phyloP scores from a whole-genome alignment of 805 yeast species.

The Wickerhamomyces xylosicus region DNA sequence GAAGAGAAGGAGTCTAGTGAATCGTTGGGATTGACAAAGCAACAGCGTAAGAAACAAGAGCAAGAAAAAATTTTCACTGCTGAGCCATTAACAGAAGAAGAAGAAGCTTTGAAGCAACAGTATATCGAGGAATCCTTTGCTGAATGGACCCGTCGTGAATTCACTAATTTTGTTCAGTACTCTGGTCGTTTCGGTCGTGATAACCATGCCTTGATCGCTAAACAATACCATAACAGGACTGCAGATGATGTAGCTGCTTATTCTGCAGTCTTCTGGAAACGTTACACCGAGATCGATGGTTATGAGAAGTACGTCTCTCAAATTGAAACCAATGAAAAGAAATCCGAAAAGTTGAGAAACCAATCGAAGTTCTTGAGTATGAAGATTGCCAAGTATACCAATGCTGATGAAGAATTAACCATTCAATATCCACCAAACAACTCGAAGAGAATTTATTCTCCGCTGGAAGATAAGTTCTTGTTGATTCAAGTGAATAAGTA shows the following conservation, averaged over 20 bases:
- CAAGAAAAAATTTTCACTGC: constrained; percentile 51
- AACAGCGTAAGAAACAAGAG: constrained; percentile 17
- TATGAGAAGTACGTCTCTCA: constrained; percentile 61
- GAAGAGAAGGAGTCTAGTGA: constrained; percentile 21
- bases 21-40: constrained; percentile 4
- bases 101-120: constrained; percentile 39
- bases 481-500: constrained; percentile 49
- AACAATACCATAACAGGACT: constrained; percentile 39
- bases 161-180: constrained; percentile 59
- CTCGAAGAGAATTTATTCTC: constrained; percentile 63
- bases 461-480: constrained; percentile 60
- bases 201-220: constrained; percentile 37
- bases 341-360: constrained; percentile 38
- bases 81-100: constrained; percentile 54
- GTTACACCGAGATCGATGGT: constrained; percentile 53
- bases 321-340: constrained; percentile 66
- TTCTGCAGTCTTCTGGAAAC: constrained; percentile 52
- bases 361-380: constrained; percentile 46
- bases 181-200: constrained; percentile 58
- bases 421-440: constrained; percentile 78
- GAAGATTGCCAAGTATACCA: constrained; percentile 43
- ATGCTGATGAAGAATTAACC: constrained; percentile 51
- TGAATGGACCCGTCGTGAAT: constrained; percentile 68
- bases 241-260: constrained; percentile 51
- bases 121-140: constrained; percentile 48